These are phyloP conservation scores for Solanum chmielewskii DNA, from an alignment of 257 asterid genomes.

Conservation along the genomic window DNA sequence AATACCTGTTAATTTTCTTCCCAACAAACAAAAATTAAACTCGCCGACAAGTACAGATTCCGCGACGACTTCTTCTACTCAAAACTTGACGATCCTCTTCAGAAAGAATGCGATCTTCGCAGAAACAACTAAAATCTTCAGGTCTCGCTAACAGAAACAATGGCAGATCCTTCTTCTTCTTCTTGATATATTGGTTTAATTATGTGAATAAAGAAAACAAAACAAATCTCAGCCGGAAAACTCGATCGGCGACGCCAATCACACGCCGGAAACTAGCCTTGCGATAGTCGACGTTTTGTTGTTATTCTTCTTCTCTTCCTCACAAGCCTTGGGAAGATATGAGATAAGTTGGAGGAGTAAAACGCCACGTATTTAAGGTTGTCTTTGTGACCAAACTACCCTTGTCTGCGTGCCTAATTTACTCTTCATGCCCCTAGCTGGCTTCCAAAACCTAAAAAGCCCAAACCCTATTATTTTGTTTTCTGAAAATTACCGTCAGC, in stretches of 20 bases:
- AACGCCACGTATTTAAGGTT: neutral
- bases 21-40: neutral
- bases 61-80: neutral
- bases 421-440: neutral
- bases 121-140: neutral
- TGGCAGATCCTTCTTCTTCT: neutral
- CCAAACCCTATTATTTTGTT: neutral
- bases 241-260: neutral
- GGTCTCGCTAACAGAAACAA: neutral
- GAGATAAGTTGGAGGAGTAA: neutral
- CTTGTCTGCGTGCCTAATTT: neutral
- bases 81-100: neutral
- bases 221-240: neutral
- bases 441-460: neutral
- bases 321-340: neutral
- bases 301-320: neutral
- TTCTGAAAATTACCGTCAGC: neutral
- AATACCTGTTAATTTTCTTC: neutral
- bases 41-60: neutral
- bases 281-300: neutral
- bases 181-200: neutral
- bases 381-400: neutral
- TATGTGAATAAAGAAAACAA: neutral
- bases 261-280: neutral
- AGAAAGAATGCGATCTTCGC: neutral